phyloP scores from a whole-genome alignment of 176 grass and related monocot genomes.

The Ampelocalamus luodianensis region DNA sequence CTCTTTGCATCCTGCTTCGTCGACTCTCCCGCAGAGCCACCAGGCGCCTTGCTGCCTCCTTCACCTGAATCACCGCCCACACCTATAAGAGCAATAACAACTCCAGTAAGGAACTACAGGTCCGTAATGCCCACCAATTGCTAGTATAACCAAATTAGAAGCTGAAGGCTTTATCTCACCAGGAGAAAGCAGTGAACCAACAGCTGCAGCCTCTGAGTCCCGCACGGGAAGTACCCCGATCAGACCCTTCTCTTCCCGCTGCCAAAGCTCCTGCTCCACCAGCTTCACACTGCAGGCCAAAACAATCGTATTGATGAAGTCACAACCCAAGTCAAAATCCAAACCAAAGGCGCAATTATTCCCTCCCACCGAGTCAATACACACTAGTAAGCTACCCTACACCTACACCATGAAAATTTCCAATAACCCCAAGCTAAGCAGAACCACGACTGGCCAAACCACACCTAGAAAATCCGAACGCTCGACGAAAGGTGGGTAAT shows the following conservation, averaged over 20 bases:
- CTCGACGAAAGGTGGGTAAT: not conserved
- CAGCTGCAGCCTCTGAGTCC: conserved; percentile 65
- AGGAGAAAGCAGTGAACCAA: conserved; percentile 79
- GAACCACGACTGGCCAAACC: not conserved
- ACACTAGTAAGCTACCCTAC: not conserved
- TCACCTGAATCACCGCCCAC: conserved; percentile 66
- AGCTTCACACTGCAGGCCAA: conserved; percentile 78
- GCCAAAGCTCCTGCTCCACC: conserved; percentile 98
- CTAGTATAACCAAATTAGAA: conserved; percentile 7
- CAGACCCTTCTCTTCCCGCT: conserved; percentile 91
- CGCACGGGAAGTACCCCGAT: conserved; percentile 94
- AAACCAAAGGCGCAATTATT: not conserved
- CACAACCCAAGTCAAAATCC: conserved; percentile 24
- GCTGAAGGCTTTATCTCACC: conserved; percentile 53
- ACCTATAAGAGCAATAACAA: conserved; percentile 40
- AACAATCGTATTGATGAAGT: conserved; percentile 10
- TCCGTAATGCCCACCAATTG: not conserved
- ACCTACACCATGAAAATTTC: not conserved
- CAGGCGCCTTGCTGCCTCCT: conserved; percentile 49
- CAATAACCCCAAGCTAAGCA: not conserved
- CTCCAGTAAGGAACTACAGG: conserved; percentile 19
- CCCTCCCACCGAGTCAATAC: conserved; percentile 25
- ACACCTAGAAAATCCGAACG: conserved; percentile 22
- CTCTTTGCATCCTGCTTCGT: conserved; percentile 84
- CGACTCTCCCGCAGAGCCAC: conserved; percentile 59